Evolutionary conservation across 139 green algal genomes (phyloP), one percentile per base, ranked within the genome.

Genomic region (Chlamydomonas sp.): DNA sequence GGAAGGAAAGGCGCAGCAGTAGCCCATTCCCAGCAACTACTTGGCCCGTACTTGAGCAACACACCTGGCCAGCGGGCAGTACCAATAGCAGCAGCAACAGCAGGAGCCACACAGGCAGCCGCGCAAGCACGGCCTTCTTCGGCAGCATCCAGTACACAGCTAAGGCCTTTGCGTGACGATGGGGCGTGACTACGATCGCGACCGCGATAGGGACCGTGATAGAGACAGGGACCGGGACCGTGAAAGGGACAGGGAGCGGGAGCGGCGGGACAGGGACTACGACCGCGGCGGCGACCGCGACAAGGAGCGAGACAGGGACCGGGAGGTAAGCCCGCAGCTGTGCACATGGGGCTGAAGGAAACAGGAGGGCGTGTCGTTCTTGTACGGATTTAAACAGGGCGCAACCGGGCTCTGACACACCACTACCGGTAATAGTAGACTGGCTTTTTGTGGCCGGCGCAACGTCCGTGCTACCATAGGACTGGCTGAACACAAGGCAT

Each of bases 1-100:
- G 49, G 77, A 90, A 82, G 94, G 92, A 79, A 91, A 90, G 63
- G 72, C 90, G 7, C 86, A 93, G 79, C 57, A 89, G 9, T 89
- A 77, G 17, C n/a, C 5, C 31, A 49, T 49, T 49, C 31, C 31
- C 15, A 49, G 58, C 18, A 17, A n/a, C 16, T 8, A 8, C 8
- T 16, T 1, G 60, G 8, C 16, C 58, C 15, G 12, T 15, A 3
- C 67, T 15, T 12, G 3, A 5, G 67, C 67, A 17, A 15, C 8
- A 78, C 4, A 61, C 7, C 73, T 12, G 14, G 5, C 16, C 14
- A 7, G 8, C 8, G 5, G 6, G 73, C 14, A 76, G 69, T 20
- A 89, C 15, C 66, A 87, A 59, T 62, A 72, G 71, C 78, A 75
- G 69, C 67, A 16, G 15, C 59, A 69, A 16, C 62, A 90, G 57